Base-by-base conservation (phyloP, 805 yeast genomes). In the Saturnispora sanitii region DNA sequence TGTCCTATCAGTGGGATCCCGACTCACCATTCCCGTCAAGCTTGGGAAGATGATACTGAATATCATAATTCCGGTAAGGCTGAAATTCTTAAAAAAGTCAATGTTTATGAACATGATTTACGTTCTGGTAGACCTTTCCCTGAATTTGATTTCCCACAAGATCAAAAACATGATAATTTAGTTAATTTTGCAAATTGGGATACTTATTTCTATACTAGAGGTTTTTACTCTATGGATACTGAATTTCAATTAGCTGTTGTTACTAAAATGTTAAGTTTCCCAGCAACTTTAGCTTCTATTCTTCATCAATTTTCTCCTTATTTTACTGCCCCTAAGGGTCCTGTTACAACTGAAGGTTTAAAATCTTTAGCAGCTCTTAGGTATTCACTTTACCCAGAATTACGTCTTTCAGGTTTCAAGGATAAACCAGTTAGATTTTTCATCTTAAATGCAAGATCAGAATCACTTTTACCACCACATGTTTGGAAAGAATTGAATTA, bases 1-100 rank as follows among this genome's bases (percentile, higher is more conserved):
- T 92, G 97, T 64, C 98, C 98, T 2, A 65, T 73, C 42, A 83
- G 95, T 4, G 98, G 98, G 2, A 87, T 92, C 38, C 98, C 99
- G 19, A 92, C 98, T 4, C 98, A 92, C 60, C 94, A 85, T 56
- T 78, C 85, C 17, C 70, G 71, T 55, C 86, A 82, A 49, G 96
- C 95, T 1, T 92, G 96, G 95, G 79, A 79, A 53, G 62, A 66
- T 41, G 97, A 92, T 58, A 65, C 55, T 6, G 76, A 73, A 19
- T 88, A 88, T 58, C 96, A 85, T 53, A 54, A 64, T 19, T 56
- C 74, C 20, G 73, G 78, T 51, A 75, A 68, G 47, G 83, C 82
- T 60, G 84, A 86, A 54, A 62, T 75, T 33, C 71, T 92, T 66
- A 82, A 80, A 54, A 82, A 82, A 63, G 96, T 85, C 32, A 92